Percentiles rank a stretch among this genome's conserved stretches.
Conservation (phyloP, 2,329 filamentous ascomycete genomes). For the Ampelomyces quisqualis region DNA sequence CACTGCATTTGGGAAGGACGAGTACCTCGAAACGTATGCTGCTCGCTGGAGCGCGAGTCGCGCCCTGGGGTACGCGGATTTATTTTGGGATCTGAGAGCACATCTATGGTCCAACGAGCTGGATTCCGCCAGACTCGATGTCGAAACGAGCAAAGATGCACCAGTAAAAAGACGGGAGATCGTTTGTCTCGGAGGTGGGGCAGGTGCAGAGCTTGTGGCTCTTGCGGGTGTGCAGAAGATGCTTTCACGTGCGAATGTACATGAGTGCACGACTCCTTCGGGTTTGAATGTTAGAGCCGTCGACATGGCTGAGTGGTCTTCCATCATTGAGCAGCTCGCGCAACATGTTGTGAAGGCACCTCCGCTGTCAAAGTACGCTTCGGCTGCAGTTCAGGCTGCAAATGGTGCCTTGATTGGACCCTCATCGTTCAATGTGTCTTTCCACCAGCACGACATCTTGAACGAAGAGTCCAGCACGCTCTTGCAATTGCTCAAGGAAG, state of each 20-base stretch:
- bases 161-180: slow-evolving; percentile 39
- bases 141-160: background rate
- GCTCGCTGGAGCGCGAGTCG: slow-evolving; percentile 87
- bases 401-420: slow-evolving; percentile 43
- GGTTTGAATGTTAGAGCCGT: slow-evolving; percentile 61
- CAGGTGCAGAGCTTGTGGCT: slow-evolving; percentile 67
- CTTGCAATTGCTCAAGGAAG: slow-evolving; percentile 26
- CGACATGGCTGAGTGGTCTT: slow-evolving; percentile 78
- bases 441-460: slow-evolving; percentile 56
- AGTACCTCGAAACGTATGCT: slow-evolving; percentile 79
- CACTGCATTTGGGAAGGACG: slow-evolving; percentile 70
- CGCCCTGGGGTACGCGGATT: slow-evolving; percentile 75
- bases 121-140: background rate
- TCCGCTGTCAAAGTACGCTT: slow-evolving; percentile 51
- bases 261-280: slow-evolving; percentile 2
- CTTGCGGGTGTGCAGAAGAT: slow-evolving; percentile 56
- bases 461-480: slow-evolving; percentile 43
- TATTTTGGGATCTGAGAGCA: slow-evolving; percentile 49
- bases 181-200: slow-evolving; percentile 64
- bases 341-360: slow-evolving; percentile 56
- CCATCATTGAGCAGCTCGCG: slow-evolving; percentile 61
- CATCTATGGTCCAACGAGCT: slow-evolving; percentile 9
- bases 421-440: slow-evolving; percentile 41
- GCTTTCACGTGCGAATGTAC: slow-evolving; percentile 14
- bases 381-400: slow-evolving; percentile 46